Base-by-base conservation (phyloP, 2,329 filamentous ascomycete genomes). In the Camillea tinctor region DNA sequence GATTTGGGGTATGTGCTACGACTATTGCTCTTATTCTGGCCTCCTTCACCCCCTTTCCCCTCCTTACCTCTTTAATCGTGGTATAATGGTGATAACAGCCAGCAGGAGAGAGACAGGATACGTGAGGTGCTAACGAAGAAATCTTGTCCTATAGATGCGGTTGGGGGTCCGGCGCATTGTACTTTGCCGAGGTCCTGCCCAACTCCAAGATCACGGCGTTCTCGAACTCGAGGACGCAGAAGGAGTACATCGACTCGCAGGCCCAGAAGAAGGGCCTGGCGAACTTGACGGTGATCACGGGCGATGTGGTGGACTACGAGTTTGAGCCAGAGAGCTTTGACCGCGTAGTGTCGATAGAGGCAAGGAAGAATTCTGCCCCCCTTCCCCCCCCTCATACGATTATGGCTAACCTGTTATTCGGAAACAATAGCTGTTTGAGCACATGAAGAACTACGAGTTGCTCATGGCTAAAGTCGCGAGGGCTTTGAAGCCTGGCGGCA, bases 361-460 rank as follows among this genome's bases (percentile, higher is more conserved):
- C 78, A 62, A 52, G 63, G 44, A 30, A 30, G 26, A 30, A 30
- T n/a, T n/a, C n/a, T n/a, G n/a, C n/a, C n/a, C n/a, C n/a, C n/a
- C n/a, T n/a, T n/a, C n/a, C n/a, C n/a, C n/a, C n/a, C n/a, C n/a
- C n/a, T n/a, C n/a, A n/a, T n/a, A n/a, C n/a, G n/a, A n/a, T n/a
- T n/a, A n/a, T n/a, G n/a, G n/a, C n/a, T n/a, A n/a, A 7, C 26
- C 13, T 30, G 36, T 15, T 44, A 17, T 44, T 44, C 4, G 48
- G 20, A 19, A n/a, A 15, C 40, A 13, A 22, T 54, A 90, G 80
- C 79, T 91, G 13, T 90, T 91, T 69, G 88, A 91, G 72, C 88
- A 91, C 73, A 90, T 91, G 88, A 91, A 91, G 72, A 91, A 91
- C 73, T 90, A 91, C 73, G 82, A 88, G 63, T 76, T 85, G 13